phyloP scores from a whole-genome alignment of 148 eudicot species.

The Vaccinium macrocarpon region DNA sequence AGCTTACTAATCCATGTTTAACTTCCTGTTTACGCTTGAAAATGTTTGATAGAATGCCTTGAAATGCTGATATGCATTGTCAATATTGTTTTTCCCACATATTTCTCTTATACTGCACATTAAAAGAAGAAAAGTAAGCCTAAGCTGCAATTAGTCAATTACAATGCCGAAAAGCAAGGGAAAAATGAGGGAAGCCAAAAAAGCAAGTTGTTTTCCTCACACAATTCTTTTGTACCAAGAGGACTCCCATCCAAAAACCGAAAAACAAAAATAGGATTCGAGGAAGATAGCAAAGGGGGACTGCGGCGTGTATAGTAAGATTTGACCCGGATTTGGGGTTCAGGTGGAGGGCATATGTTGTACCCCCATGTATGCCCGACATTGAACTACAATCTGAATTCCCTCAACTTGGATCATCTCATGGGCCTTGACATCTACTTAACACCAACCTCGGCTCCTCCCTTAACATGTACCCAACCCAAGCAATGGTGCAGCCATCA shows the following conservation, averaged over 20 bases:
- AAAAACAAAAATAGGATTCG: too few species aligned
- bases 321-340: slow-evolving; percentile 99
- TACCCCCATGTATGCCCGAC: slow-evolving; percentile 92
- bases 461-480: slow-evolving; percentile 66
- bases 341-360: slow-evolving; percentile 58
- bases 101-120: slow-evolving; percentile 79
- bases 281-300: too few species aligned
- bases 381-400: slow-evolving; percentile 84
- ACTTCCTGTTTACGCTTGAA: slow-evolving; percentile 68
- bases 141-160: neutral
- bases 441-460: slow-evolving; percentile 57
- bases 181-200: neutral
- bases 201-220: neutral
- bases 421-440: slow-evolving; percentile 58
- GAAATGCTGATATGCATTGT: slow-evolving; percentile 88
- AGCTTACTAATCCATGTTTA: slow-evolving; percentile 58
- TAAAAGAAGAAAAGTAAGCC: neutral
- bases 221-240: neutral
- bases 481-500: slow-evolving; percentile 57
- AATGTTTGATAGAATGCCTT: slow-evolving; percentile 79
- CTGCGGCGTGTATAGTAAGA: slow-evolving; percentile 21
- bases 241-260: neutral
- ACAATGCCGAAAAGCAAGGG: neutral
- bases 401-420: slow-evolving; percentile 81
- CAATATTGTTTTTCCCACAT: slow-evolving; percentile 80